Percentiles rank a stretch among this genome's conserved stretches.
Conservation (phyloP, 1,284 basidiomycete genomes). For the Microbotryum scabiosae region DNA sequence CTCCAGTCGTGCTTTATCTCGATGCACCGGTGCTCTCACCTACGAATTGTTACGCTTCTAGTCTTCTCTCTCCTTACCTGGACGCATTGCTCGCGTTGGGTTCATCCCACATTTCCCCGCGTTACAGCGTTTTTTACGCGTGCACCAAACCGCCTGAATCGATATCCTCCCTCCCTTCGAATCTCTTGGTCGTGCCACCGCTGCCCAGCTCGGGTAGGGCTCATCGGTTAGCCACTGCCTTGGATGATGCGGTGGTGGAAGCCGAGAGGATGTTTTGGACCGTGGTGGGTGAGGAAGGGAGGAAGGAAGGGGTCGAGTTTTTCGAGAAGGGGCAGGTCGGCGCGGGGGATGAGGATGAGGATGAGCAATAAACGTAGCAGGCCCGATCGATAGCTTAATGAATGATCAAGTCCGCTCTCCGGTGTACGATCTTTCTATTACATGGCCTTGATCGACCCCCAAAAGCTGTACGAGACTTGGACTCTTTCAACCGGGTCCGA, state of each 20-base stretch:
- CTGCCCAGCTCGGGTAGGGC: slow-evolving; percentile 5
- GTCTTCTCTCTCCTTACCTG: neutral
- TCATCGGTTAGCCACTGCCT: slow-evolving; percentile 45
- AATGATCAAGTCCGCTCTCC: too few relatives aligned
- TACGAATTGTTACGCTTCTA: neutral
- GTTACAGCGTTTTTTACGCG: slow-evolving; percentile 50
- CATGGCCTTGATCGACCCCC: too few relatives aligned
- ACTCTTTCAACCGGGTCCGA: too few relatives aligned
- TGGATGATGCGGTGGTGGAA: slow-evolving; percentile 51
- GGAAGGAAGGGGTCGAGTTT: slow-evolving; percentile 24
- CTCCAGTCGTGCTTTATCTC: slow-evolving; percentile 42
- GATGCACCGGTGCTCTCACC: slow-evolving; percentile 21
- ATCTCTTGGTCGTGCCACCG: slow-evolving; percentile 44
- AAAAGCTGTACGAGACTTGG: too few relatives aligned
- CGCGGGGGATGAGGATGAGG: slow-evolving; percentile 8
- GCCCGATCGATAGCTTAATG: too few relatives aligned
- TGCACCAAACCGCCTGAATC: slow-evolving; percentile 14
- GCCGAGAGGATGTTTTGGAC: slow-evolving; percentile 59
- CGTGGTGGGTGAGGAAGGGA: slow-evolving; percentile 39
- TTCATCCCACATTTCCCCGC: slow-evolving; percentile 34
- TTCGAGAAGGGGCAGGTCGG: slow-evolving; percentile 10
- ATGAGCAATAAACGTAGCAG: neutral
- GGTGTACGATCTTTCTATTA: too few relatives aligned
- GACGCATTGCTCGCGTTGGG: neutral
- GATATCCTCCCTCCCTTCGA: slow-evolving; percentile 20